These are phyloP conservation scores for Wallacemonas sp. DNA, from an alignment of 208 protist species.

Conservation along the genomic window DNA sequence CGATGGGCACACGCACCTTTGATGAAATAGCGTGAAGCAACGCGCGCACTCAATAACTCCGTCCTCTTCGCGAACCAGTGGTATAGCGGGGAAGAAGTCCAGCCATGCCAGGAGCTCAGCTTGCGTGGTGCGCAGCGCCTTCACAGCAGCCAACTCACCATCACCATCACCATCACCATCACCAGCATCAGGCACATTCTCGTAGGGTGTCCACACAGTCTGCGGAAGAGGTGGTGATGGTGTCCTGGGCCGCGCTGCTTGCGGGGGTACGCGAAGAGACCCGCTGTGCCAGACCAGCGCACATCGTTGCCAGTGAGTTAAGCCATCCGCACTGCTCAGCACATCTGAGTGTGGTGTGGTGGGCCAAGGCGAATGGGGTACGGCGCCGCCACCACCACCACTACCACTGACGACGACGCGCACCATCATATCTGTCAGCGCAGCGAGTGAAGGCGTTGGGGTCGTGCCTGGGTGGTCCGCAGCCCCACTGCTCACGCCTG, in stretches of 20 bases:
- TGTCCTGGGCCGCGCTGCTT: background rate
- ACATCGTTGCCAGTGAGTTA: conserved; percentile 2
- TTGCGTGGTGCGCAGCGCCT: background rate
- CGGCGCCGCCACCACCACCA: too few species aligned
- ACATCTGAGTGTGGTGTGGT: too few species aligned
- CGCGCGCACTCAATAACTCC: conserved; percentile 69
- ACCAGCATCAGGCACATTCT: too few species aligned
- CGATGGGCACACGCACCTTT: conserved; percentile 63
- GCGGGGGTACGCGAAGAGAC: background rate
- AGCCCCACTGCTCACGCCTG: background rate
- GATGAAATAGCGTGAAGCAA: conserved; percentile 79
- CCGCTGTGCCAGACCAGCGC: conserved; percentile 6
- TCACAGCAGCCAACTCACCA: background rate
- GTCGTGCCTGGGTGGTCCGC: background rate
- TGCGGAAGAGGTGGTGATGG: background rate
- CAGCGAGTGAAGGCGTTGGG: background rate
- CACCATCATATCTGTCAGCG: conserved; percentile 2
- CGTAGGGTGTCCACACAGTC: too few species aligned
- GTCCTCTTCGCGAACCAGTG: conserved; percentile 58
- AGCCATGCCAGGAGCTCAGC: conserved; percentile 23
- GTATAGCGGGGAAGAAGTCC: conserved; percentile 29
- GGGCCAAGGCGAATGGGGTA: too few species aligned
- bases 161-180: background rate
- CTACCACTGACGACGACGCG: background rate
- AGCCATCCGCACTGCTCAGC: background rate